Conservation (phyloP, 2,329 filamentous ascomycete species). For the Triangularia setosa region DNA sequence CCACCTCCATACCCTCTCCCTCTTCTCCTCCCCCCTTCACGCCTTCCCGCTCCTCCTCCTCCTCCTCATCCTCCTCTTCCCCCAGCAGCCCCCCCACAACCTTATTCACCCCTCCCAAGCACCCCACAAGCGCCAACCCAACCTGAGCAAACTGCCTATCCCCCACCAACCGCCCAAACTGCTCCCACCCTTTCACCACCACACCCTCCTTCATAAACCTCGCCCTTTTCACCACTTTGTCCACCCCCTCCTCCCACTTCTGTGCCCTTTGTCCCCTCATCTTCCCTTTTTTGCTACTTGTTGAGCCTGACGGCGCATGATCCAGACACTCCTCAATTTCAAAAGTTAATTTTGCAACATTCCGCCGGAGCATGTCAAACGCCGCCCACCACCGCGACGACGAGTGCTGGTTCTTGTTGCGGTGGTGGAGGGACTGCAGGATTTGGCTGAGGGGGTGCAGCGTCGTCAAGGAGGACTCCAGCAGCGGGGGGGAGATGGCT, state of each 20-base stretch:
- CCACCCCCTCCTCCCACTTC: conserved; percentile 9
- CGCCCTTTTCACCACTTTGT: conserved; percentile 28
- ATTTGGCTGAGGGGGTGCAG: conserved; percentile 46
- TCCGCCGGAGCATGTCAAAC: conserved; percentile 68
- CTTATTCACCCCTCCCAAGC: conserved; percentile 56
- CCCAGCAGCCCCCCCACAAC: conserved; percentile 35
- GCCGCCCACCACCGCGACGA: conserved; percentile 74
- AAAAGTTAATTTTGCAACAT: conserved; percentile 49
- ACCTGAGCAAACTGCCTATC: conserved; percentile 70
- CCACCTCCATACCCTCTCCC: background rate
- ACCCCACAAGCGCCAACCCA: conserved; percentile 63
- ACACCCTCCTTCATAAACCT: conserved; percentile 37
- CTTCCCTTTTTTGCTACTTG: background rate
- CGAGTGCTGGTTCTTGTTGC: conserved; percentile 89
- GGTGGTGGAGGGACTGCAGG: conserved; percentile 70
- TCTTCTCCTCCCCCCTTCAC: background rate
- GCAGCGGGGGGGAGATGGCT: background rate
- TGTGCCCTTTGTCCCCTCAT: conserved; percentile 15
- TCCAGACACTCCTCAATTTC: conserved; percentile 22
- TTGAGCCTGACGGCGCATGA: conserved; percentile 8
- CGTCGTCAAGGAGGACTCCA: conserved; percentile 12
- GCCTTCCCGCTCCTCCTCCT: background rate
- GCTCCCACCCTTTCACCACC: conserved; percentile 35
- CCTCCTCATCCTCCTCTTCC: background rate
- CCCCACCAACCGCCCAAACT: conserved; percentile 46